Evolutionary conservation across 345 rosid species (phyloP).

Genomic region (Arabidopsis arenosa): DNA sequence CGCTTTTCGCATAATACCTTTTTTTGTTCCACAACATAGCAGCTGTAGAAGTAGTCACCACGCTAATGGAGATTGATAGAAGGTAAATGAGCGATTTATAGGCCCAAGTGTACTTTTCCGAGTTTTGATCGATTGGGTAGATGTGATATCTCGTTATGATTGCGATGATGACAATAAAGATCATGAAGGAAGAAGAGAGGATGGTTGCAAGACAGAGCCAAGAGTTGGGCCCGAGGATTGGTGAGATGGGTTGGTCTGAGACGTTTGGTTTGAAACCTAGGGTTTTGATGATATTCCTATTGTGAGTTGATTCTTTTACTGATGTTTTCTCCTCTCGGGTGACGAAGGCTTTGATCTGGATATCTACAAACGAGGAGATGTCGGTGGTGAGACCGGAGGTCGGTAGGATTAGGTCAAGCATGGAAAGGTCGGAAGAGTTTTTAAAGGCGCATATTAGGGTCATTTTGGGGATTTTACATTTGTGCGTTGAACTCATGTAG

Average conservation of each 20-base stretch:
- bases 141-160: slow-evolving; percentile 61
- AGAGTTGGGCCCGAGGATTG: slow-evolving; percentile 68
- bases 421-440: slow-evolving; percentile 60
- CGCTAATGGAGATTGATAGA: slow-evolving; percentile 52
- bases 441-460: slow-evolving; percentile 63
- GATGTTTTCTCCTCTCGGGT: slow-evolving; percentile 56
- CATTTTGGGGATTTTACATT: slow-evolving; percentile 51
- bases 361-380: slow-evolving; percentile 43
- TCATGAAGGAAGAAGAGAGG: slow-evolving; percentile 65
- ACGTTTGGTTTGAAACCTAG: slow-evolving; percentile 63
- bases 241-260: slow-evolving; percentile 59
- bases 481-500: slow-evolving; percentile 32
- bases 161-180: slow-evolving; percentile 63
- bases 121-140: slow-evolving; percentile 57
- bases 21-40: slow-evolving; percentile 73
- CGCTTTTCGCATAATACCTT: slow-evolving; percentile 41
- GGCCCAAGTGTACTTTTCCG: slow-evolving; percentile 40
- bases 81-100: slow-evolving; percentile 47
- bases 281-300: slow-evolving; percentile 39
- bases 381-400: slow-evolving; percentile 36
- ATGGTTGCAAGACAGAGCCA: slow-evolving; percentile 81
- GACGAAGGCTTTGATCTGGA: slow-evolving; percentile 69
- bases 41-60: slow-evolving; percentile 52
- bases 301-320: slow-evolving; percentile 26
- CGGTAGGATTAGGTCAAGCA: slow-evolving; percentile 75